phyloP scores from a whole-genome alignment of 768 basidiomycete genomes.

The Termitomyces sp. region DNA sequence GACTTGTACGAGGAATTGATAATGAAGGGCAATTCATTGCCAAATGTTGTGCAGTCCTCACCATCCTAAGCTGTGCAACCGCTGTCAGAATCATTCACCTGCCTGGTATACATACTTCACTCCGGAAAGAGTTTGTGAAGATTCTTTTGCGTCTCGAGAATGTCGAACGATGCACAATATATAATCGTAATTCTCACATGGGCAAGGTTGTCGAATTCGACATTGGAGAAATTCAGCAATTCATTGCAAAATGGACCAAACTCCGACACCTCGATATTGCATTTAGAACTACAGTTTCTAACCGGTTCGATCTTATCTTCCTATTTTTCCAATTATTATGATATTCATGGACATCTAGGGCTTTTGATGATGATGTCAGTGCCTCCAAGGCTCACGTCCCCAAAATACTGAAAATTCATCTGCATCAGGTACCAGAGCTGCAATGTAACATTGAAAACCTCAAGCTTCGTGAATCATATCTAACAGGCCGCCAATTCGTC shows the following conservation, averaged over 20 bases:
- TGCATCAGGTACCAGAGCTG: neutral
- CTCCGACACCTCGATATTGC: neutral
- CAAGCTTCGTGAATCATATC: neutral
- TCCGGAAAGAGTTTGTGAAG: neutral
- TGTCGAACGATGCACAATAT: slow-evolving; percentile 2
- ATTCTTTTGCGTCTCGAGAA: neutral
- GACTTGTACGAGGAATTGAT: neutral
- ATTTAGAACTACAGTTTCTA: slow-evolving; percentile 1
- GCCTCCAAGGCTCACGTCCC: neutral
- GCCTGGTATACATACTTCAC: slow-evolving; percentile 3
- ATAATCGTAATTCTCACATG: slow-evolving; percentile 3
- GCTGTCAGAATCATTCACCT: neutral
- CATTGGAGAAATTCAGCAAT: slow-evolving; percentile 4
- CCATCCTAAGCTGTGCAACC: slow-evolving; percentile 5
- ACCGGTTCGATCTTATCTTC: neutral
- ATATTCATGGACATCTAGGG: neutral
- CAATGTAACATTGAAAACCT: neutral
- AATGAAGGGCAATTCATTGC: slow-evolving; percentile 2
- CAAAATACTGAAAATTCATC: neutral
- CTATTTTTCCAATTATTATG: neutral
- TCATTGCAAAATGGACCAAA: neutral
- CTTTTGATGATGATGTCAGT: slow-evolving; percentile 4
- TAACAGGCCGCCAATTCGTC: slow-evolving; percentile 3
- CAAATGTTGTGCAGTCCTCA: slow-evolving; percentile 1
- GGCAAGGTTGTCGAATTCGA: slow-evolving; percentile 1